phyloP scores from a whole-genome alignment of 139 green algal genomes.

The Trebouxia sp. region DNA sequence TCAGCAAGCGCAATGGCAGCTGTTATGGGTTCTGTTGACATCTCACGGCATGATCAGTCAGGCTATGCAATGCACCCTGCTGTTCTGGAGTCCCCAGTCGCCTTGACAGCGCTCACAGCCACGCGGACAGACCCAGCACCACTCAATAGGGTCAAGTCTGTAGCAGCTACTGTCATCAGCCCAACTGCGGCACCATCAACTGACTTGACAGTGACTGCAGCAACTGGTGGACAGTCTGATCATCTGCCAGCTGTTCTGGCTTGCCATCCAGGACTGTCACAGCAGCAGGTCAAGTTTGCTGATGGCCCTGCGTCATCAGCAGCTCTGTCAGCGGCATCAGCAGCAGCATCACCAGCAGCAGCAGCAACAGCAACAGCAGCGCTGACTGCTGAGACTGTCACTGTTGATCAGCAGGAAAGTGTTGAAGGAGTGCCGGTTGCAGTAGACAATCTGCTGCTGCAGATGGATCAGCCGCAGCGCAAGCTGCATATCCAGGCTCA shows the following conservation, averaged over 20 bases:
- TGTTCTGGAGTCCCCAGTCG: not conserved
- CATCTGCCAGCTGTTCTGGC: too few relatives aligned
- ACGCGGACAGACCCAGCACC: not conserved
- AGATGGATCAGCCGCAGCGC: constrained; percentile 63
- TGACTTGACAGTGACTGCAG: not conserved
- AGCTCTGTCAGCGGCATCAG: not conserved
- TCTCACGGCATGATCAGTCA: not conserved
- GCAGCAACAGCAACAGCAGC: constrained; percentile 9
- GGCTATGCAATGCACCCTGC: not conserved
- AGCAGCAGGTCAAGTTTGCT: not conserved
- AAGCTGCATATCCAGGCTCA: constrained; percentile 65
- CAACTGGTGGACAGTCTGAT: too few relatives aligned
- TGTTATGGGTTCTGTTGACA: not conserved
- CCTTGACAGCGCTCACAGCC: not conserved
- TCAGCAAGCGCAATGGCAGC: not conserved
- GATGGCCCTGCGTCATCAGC: not conserved
- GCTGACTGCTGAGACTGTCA: constrained; percentile 19
- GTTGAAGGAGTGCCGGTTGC: not conserved
- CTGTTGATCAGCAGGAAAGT: not conserved
- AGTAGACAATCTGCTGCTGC: constrained; percentile 56
- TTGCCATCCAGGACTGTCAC: too few relatives aligned
- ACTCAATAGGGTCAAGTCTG: not conserved
- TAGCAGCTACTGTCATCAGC: not conserved
- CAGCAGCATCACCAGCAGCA: constrained; percentile 14
- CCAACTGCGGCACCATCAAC: too few relatives aligned